Conservation (phyloP, 2,329 filamentous ascomycete genomes). For the Scedosporium aurantiacum region DNA sequence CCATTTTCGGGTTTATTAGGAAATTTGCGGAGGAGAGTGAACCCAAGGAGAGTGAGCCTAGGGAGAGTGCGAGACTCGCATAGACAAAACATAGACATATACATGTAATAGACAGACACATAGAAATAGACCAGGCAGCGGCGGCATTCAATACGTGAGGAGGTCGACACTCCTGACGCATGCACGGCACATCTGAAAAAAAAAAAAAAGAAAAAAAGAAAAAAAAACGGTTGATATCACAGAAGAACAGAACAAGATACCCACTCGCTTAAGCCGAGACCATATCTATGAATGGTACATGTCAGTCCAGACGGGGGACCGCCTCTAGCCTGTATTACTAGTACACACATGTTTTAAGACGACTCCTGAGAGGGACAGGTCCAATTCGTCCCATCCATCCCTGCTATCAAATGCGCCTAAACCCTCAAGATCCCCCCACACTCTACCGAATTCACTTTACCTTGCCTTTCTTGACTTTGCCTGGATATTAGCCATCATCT, state of each 20-base stretch:
- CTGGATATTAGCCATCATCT: conserved; percentile 99
- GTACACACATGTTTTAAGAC: background rate
- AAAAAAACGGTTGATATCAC: too few relatives aligned
- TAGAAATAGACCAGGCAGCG: background rate
- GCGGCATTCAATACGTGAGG: background rate
- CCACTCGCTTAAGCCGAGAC: background rate
- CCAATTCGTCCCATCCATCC: background rate
- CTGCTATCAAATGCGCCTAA: background rate
- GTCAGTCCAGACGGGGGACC: background rate
- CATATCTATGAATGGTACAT: background rate
- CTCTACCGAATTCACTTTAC: background rate
- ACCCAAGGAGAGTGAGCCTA: conserved; percentile 12
- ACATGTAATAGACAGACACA: background rate
- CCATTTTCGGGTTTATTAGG: conserved; percentile 60
- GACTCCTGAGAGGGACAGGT: background rate
- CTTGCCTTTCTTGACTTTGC: conserved; percentile 33
- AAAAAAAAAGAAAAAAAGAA: too few relatives aligned
- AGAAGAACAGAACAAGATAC: background rate
- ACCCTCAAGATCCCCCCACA: background rate
- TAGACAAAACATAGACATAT: background rate
- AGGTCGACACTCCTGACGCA: background rate
- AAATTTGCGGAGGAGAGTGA: conserved; percentile 20
- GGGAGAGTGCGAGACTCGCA: conserved; percentile 9
- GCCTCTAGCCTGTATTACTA: conserved; percentile 1
- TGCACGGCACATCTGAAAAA: too few relatives aligned